Evolutionary conservation across 2,329 filamentous ascomycete genomes (phyloP).

Genomic region (Colletotrichum trifolii): DNA sequence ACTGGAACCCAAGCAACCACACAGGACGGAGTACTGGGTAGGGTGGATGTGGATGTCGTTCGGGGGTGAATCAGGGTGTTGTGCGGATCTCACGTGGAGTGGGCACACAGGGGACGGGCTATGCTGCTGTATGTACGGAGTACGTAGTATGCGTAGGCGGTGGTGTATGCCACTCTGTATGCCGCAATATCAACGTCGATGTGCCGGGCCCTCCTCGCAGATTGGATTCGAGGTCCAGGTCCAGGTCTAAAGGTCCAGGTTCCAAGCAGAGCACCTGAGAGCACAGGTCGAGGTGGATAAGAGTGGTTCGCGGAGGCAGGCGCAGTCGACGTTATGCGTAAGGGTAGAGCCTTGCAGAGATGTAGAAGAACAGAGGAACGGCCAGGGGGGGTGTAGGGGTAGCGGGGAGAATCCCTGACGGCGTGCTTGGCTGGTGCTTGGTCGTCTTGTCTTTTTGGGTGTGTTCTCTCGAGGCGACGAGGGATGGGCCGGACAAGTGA

Average conservation of each 20-base stretch:
- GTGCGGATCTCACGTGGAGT: no score
- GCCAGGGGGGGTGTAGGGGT: constrained; percentile 3
- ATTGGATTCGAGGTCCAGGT: no score
- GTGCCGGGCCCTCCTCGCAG: no score
- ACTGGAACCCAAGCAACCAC: background rate
- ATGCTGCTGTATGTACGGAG: no score
- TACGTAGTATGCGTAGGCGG: no score
- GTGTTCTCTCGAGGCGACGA: constrained; percentile 3
- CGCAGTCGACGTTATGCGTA: background rate
- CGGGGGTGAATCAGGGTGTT: no score
- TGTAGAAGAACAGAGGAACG: constrained; percentile 1
- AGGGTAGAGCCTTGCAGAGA: background rate
- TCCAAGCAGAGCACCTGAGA: no score
- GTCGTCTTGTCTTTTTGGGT: constrained; percentile 31
- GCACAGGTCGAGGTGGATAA: no score
- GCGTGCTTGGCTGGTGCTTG: constrained; percentile 32
- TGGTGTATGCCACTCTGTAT: no score
- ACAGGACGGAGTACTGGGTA: constrained; percentile 13
- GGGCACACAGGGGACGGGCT: no score
- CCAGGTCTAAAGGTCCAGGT: no score
- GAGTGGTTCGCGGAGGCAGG: background rate
- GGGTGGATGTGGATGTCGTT: constrained; percentile 1
- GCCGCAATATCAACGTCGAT: no score
- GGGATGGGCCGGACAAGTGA: constrained; percentile 4
- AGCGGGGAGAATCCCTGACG: constrained; percentile 19